A percentile compares a stretch with the other conserved stretches of the same genome.
Conservation (phyloP, 352 stramenopile genomes). For the Phytopythium boreale region DNA sequence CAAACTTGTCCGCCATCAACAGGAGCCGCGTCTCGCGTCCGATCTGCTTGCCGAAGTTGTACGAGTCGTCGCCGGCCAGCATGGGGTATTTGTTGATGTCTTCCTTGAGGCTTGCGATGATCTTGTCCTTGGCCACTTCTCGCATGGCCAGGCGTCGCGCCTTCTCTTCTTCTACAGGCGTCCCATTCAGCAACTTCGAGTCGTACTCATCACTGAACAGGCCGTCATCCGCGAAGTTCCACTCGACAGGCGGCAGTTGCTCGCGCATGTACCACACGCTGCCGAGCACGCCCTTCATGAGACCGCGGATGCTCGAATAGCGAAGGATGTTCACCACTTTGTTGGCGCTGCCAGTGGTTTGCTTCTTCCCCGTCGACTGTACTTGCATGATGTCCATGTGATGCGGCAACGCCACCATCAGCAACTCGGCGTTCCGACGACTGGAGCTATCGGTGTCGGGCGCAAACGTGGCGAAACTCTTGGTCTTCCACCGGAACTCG, state of each 20-base stretch:
- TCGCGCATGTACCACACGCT: constrained; percentile 67
- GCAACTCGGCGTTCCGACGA: constrained; percentile 23
- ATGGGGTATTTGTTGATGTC: constrained; percentile 53
- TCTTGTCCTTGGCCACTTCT: constrained; percentile 24
- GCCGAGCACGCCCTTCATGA: constrained; percentile 69
- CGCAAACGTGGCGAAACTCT: constrained; percentile 32
- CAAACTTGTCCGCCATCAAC: constrained; percentile 76
- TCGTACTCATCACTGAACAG: constrained; percentile 43
- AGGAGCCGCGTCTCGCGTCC: constrained; percentile 64
- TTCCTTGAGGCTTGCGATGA: constrained; percentile 36
- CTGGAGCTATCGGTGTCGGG: constrained; percentile 15
- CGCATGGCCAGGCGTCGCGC: constrained; percentile 32
- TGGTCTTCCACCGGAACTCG: constrained; percentile 64
- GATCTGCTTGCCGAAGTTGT: constrained; percentile 83
- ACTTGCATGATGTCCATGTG: constrained; percentile 56
- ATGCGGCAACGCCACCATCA: constrained; percentile 77
- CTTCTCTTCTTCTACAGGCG: constrained; percentile 14
- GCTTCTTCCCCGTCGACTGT: constrained; percentile 6
- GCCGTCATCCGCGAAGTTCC: constrained; percentile 59
- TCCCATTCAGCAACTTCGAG: neutral
- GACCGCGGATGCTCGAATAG: constrained; percentile 71
- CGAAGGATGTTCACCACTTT: constrained; percentile 36
- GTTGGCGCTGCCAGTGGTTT: constrained; percentile 8
- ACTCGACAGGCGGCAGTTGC: constrained; percentile 48
- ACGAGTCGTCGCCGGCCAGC: constrained; percentile 50